phyloP scores from a whole-genome alignment of 176 grass and related monocot species.

The Echinochloa phyllopogon region DNA sequence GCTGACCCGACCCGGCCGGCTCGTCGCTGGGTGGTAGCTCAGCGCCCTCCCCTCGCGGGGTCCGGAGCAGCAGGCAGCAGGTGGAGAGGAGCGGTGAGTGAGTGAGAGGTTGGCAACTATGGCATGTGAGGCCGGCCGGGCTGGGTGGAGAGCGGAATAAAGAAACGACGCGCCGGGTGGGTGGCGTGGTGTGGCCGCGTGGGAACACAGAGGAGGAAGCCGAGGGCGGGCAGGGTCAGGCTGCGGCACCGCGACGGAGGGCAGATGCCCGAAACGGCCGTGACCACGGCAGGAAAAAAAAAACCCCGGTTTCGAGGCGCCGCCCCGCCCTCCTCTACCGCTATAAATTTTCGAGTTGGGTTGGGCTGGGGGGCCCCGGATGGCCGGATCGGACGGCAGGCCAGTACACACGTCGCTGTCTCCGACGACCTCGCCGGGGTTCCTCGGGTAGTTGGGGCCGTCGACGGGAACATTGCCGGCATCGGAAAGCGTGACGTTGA shows the following conservation, averaged over 20 bases:
- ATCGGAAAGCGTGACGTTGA: constrained; percentile 38
- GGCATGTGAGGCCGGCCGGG: constrained; percentile 42
- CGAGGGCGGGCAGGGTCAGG: too few relatives aligned
- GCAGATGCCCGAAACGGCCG: neutral
- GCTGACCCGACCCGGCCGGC: neutral
- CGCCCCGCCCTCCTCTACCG: neutral
- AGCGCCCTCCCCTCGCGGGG: neutral
- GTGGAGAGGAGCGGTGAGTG: neutral
- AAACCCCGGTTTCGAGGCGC: neutral
- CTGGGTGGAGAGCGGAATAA: constrained; percentile 39
- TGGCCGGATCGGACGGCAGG: neutral
- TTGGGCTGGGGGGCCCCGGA: neutral
- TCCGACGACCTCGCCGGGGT: neutral
- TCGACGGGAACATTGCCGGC: neutral
- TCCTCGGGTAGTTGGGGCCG: neutral
- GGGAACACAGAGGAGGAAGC: neutral
- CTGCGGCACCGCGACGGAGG: neutral
- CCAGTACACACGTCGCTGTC: constrained; percentile 31
- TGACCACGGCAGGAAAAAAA: neutral
- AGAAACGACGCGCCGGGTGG: constrained; percentile 25
- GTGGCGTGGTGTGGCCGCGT: constrained; percentile 9
- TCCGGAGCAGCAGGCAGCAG: neutral
- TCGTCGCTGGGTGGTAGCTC: neutral
- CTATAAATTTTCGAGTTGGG: constrained; percentile 19
- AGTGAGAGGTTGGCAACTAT: constrained; percentile 47